Base-by-base conservation (phyloP, 495 filamentous ascomycete genomes). In the Stereocaulon alpinum region DNA sequence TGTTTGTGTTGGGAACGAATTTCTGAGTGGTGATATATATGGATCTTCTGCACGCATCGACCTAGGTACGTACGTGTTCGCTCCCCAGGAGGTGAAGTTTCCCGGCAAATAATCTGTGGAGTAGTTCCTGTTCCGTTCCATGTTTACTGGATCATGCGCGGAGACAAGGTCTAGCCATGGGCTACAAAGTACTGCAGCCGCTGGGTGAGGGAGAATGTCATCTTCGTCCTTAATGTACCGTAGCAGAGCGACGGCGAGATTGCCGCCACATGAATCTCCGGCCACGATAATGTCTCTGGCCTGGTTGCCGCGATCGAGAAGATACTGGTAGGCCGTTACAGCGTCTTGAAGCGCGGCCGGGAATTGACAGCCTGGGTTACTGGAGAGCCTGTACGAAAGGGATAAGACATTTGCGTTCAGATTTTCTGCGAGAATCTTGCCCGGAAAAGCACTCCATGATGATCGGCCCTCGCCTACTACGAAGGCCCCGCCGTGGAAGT, bases 401-500 rank as follows among this genome's bases (percentile, higher is more conserved):
- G 15, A 56, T 24, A 63, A 56, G 48, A 55, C 49, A 12, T n/a
- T 45, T 14, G 20, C 37, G 14, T 37, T 17, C 41, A 42, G 18
- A 10, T 53, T 47, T n/a, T 4, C n/a, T 20, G 45, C 29, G 7
- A 63, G 55, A 18, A 45, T 29, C 12, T 18, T 27, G n/a, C 48
- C 55, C 9, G 24, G 10, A 40, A 43, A 59, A 15, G 24, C 55
- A n/a, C 37, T 10, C 27, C 47, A 27, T 12, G 14, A 20, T 2
- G 18, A 5, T 15, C 56, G 47, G 17, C 55, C 56, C 9, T 53
- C 56, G 48, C 52, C 59, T 52, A 76, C 42, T 24, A 78, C 71
- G 61, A 69, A 82, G 12, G 72, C 76, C 29, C 78, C 79, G 49
- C 77, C 77, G 62, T 81, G 78, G 57, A 81, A 69, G 61, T 81